Base-by-base conservation (phyloP, 768 basidiomycete species). In the Psilocybe sp. region DNA sequence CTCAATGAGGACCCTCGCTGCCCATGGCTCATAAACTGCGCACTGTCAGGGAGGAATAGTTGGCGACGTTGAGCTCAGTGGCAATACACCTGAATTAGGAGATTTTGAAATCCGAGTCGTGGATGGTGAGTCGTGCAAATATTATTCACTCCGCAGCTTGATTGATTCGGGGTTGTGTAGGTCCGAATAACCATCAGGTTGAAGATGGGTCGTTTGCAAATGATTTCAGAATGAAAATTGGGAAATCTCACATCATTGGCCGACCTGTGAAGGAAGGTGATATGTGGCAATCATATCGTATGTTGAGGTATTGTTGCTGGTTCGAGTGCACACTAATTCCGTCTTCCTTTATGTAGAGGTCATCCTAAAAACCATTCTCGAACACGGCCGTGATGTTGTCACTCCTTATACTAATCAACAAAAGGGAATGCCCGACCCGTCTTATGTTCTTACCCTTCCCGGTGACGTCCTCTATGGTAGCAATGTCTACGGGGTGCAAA, bases 231-330 rank as follows among this genome's bases (percentile, higher is more conserved):
- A 65, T 82, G 13, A 77, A 80, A 19, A 69, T 86, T 32, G 89
- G 85, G 28, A 88, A 81, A 67, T 86, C 89, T 0, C 82, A 86
- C 46, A 87, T 79, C 58, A 50, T 82, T 0, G 92, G 91, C 2
- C 74, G 80, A 20, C 77, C 79, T 14, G 70, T 87, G 11, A 71
- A 78, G 6, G 63, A 78, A 4, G 88, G 84, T 12, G 73, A 78
- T 16, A 70, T 92, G n/a, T 96, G 93, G 93, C 75, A 84, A 69
- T 91, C 90, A 2, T 89, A 87, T 75, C 87, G 92, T 87, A 53
- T n/a, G 52, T 40, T n/a, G 36, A 39, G 8, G 34, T n/a, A n/a
- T 44, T 4, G 32, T 31, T 35, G 10, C 7, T 46, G 34, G 40
- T 20, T 13, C 41, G 42, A 19, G 39, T 39, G 18, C 23, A 35